A percentile compares a stretch with the other conserved stretches of the same genome.
phyloP scores from a whole-genome alignment of 2,329 filamentous ascomycete genomes.

The Rutstroemia sp. region DNA sequence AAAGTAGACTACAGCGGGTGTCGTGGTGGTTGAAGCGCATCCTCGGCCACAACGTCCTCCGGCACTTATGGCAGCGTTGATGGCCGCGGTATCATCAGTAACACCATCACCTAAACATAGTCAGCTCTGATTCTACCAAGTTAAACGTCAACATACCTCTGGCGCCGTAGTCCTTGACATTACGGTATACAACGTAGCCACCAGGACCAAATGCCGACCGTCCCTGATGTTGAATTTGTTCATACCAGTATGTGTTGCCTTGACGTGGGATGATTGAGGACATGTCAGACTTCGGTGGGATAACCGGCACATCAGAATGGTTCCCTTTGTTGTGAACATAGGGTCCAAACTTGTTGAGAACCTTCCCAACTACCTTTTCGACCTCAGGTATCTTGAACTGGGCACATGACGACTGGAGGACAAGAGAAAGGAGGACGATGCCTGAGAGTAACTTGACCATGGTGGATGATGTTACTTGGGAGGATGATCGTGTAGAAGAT shows the following conservation, averaged over 20 bases:
- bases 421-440: background rate
- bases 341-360: conserved; percentile 1
- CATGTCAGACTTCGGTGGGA: conserved; percentile 2
- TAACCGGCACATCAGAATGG: background rate
- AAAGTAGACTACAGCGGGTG: conserved; percentile 32
- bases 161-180: conserved; percentile 18
- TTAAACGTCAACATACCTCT: conserved; percentile 4
- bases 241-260: conserved; percentile 18
- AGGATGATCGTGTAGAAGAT: background rate
- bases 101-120: conserved; percentile 52
- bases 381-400: conserved; percentile 8
- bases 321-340: conserved; percentile 7
- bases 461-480: background rate
- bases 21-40: conserved; percentile 37
- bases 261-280: conserved; percentile 1
- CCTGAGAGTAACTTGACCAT: conserved; percentile 2
- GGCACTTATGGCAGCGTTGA: conserved; percentile 70
- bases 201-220: conserved; percentile 13
- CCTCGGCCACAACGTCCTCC: conserved; percentile 28
- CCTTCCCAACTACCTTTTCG: conserved; percentile 3
- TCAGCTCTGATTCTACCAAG: conserved; percentile 51
- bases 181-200: conserved; percentile 19
- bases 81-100: conserved; percentile 54
- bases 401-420: conserved; percentile 5
- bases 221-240: conserved; percentile 19